Percentiles rank a stretch among this genome's conserved stretches.
Conservation (phyloP, 176 grass and related monocot genomes). For the Tillandsia fasciculata region DNA sequence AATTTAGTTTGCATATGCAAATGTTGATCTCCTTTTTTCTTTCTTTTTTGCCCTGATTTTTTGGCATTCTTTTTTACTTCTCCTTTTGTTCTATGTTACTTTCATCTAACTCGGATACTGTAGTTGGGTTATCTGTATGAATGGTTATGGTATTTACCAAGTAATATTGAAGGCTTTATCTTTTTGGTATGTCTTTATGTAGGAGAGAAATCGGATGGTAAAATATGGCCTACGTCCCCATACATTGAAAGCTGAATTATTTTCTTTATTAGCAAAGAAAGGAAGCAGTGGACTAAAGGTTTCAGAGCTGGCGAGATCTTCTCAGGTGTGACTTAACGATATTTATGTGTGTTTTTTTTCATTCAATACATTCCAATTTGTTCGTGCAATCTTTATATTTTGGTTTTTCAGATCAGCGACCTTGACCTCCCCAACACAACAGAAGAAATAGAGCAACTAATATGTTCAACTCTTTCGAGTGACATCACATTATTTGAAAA, state of each 20-base stretch:
- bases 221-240: conserved; percentile 72
- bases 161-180: background rate
- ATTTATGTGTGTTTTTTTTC: background rate
- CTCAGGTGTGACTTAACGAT: conserved; percentile 37
- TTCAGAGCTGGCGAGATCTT: conserved; percentile 54
- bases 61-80: too few species aligned
- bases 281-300: conserved; percentile 70
- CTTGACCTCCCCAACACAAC: conserved; percentile 34
- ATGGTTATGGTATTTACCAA: background rate
- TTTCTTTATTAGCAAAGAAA: conserved; percentile 75
- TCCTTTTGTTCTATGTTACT: too few species aligned
- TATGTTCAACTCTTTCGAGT: conserved; percentile 76
- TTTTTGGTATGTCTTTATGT: conserved; percentile 2
- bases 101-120: background rate
- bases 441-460: conserved; percentile 56
- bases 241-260: conserved; percentile 89
- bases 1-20: too few species aligned
- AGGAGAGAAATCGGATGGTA: conserved; percentile 93
- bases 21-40: too few species aligned
- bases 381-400: conserved; percentile 8
- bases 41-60: too few species aligned
- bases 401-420: conserved; percentile 59
- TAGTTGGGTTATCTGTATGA: background rate
- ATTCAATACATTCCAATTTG: background rate
- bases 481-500: conserved; percentile 99